Conservation (phyloP, 768 basidiomycete species). For the Hortiboletus flavorubellus region DNA sequence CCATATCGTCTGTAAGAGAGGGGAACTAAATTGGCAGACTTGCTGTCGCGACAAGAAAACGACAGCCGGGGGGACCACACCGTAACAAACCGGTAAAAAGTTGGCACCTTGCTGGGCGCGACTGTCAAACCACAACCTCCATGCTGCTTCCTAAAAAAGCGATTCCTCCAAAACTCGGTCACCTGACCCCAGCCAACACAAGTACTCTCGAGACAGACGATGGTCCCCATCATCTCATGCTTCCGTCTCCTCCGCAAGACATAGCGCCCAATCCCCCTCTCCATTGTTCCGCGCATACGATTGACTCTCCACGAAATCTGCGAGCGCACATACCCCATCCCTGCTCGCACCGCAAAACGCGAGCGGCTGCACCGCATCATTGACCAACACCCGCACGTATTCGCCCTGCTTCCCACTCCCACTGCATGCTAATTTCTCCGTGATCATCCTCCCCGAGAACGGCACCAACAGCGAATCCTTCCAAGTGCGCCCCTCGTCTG, state of each 20-base stretch:
- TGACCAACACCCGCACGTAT: constrained; percentile 69
- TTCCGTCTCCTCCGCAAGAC: constrained; percentile 30
- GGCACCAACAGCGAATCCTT: constrained; percentile 56
- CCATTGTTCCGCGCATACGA: constrained; percentile 62
- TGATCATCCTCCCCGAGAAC: constrained; percentile 67
- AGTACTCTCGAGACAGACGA: too few relatives aligned
- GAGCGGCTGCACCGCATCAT: constrained; percentile 62
- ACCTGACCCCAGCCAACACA: background rate
- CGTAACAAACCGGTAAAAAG: too few relatives aligned
- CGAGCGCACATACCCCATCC: constrained; percentile 59
- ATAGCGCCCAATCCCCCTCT: constrained; percentile 64
- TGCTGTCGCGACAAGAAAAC: too few relatives aligned
- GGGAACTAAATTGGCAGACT: too few relatives aligned
- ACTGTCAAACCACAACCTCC: too few relatives aligned
- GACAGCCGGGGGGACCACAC: too few relatives aligned
- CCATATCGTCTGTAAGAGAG: too few relatives aligned
- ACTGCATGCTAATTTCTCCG: constrained; percentile 59
- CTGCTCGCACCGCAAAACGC: constrained; percentile 50
- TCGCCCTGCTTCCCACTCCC: constrained; percentile 23
- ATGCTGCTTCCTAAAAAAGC: too few relatives aligned
- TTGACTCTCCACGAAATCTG: constrained; percentile 67
- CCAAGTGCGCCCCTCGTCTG: constrained; percentile 43
- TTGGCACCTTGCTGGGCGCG: too few relatives aligned
- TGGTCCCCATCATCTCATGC: background rate
- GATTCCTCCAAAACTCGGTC: too few relatives aligned